Evolutionary conservation across 2,329 filamentous ascomycete species (phyloP), one percentile per base, ranked within the genome.

Genomic region (Lasiodiplodia sp.): DNA sequence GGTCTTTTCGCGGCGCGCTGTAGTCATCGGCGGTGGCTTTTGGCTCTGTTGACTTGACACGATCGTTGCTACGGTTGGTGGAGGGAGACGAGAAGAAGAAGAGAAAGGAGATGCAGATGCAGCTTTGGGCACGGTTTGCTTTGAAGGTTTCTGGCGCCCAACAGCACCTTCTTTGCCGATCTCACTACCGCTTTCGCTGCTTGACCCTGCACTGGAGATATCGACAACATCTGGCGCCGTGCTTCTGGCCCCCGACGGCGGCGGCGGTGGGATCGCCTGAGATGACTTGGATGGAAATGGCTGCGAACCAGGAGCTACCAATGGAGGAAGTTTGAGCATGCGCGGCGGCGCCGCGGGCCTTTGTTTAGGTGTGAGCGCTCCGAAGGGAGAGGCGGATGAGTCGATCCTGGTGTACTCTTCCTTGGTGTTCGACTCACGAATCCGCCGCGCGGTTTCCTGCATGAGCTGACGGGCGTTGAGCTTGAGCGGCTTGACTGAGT

Each of bases 391-490:
- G 1, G 58, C 44, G 2, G 40, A 44, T 0, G 31, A 44, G 40
- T 18, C 40, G 16, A 44, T 8, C 16, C 25, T 47, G 16, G 44
- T 21, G n/a, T 63, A 63, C 23, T 63, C 58, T 14, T 23, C 44
- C 34, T 51, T 18, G 6, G 58, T 63, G 31, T 63, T 63, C 12
- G 28, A 34, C n/a, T 52, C 44, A 12, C 40, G 58, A 11, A 52
- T 52, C 2, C 28, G 11, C 25, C 57, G 25, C 8, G 40, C 57
- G 2, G 23, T 5, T 5, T 62, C 38, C 12, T 38, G 18, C 21
- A 63, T 37, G 3, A 34, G 11, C 11, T 52, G 44, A 8, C 58
- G 49, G 12, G 25, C 25, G 18, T 44, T 23, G 3, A 2, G 7
- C 23, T 21, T 14, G 7, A 34, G 31, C 8, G 31, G 31, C 31